Base-by-base conservation (phyloP, 2,329 filamentous ascomycete genomes). In the Cladosporium cucumerinum region DNA sequence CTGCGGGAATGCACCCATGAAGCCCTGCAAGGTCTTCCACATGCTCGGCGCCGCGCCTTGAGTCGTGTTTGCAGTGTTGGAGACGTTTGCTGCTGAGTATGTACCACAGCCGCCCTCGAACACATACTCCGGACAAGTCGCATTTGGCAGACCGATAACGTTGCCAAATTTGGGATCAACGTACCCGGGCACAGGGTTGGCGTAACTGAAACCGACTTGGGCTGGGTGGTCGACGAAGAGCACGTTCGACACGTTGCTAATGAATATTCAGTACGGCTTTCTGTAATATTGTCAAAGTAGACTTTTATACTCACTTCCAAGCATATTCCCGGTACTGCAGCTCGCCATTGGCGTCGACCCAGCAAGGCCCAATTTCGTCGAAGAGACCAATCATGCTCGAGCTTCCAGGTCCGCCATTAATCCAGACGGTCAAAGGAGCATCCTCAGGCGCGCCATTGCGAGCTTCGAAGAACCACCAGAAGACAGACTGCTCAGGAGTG, bases 221-320 rank as follows among this genome's bases (percentile, higher is more conserved):
- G 81, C 83, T 10, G 86, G 89, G 73, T 91, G 85, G 69, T 91
- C 88, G 69, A 91, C 85, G 75, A 89, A 91, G 18, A 91, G 83
- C 82, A 90, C 85, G 68, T 89, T 89, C 67, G 83, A 84, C 26
- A 84, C 81, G 69, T 86, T 85, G 64, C 69, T 71, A 46, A 10
- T 7, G 25, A 8, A 23, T 28, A 2, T 21, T 61, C 46, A 64
- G 43, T 49, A 30, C 23, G 18, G 2, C 18, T 5, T 6, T 3
- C 28, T 8, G 51, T 36, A 34, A n/a, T 7, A 14, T 25, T 36
- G 6, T 16, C 5, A 52, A 55, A 25, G 5, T 7, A 3, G 11
- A 59, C 69, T 73, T 64, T 6, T 5, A 46, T 11, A 64, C 70
- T 72, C 66, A 71, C 66, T 85, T 87, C 84, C 86, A 89, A 0